These are phyloP conservation scores for Pichia gijzeniarum DNA, from an alignment of 805 yeast species.

Conservation along the genomic window DNA sequence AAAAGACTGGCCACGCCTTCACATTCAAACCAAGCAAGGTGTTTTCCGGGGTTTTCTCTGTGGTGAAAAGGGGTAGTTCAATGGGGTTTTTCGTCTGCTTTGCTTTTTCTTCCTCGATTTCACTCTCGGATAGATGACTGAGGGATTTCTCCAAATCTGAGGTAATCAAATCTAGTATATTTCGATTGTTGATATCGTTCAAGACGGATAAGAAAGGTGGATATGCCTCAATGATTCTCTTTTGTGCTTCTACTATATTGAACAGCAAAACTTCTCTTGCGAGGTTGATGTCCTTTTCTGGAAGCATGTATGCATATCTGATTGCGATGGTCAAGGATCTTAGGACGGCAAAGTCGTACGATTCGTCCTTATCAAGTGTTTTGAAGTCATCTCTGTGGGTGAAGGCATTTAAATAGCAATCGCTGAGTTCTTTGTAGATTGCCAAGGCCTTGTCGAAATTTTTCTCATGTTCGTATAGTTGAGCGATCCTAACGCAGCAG, in stretches of 20 bases:
- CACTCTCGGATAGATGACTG: constrained; percentile 4
- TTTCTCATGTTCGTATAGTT: constrained; percentile 55
- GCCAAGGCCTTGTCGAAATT: constrained; percentile 23
- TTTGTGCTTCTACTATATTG: constrained; percentile 22
- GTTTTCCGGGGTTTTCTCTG: constrained; percentile 20
- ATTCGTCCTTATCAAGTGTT: constrained; percentile 7
- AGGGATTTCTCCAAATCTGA: constrained; percentile 11
- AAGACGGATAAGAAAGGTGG: constrained; percentile 24
- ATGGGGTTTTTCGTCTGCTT: constrained; percentile 17
- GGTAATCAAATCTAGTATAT: constrained; percentile 13
- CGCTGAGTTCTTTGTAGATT: constrained; percentile 20
- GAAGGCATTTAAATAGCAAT: constrained; percentile 11
- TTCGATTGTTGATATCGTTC: constrained; percentile 15
- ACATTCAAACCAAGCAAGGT: constrained; percentile 18
- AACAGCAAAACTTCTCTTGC: constrained; percentile 21
- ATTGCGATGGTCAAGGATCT: constrained; percentile 20
- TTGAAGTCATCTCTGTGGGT: constrained; percentile 9
- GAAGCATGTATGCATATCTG: constrained; percentile 21
- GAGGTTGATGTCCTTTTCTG: constrained; percentile 15
- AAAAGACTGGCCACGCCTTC: constrained; percentile 27
- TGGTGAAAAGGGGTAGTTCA: constrained; percentile 19
- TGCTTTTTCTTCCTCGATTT: constrained; percentile 7
- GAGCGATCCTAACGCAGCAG: constrained; percentile 73
- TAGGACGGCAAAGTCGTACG: constrained; percentile 16
- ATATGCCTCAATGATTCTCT: constrained; percentile 20